These are phyloP conservation scores for Amanita thiersii DNA, from an alignment of 768 basidiomycete genomes.

Conservation along the genomic window DNA sequence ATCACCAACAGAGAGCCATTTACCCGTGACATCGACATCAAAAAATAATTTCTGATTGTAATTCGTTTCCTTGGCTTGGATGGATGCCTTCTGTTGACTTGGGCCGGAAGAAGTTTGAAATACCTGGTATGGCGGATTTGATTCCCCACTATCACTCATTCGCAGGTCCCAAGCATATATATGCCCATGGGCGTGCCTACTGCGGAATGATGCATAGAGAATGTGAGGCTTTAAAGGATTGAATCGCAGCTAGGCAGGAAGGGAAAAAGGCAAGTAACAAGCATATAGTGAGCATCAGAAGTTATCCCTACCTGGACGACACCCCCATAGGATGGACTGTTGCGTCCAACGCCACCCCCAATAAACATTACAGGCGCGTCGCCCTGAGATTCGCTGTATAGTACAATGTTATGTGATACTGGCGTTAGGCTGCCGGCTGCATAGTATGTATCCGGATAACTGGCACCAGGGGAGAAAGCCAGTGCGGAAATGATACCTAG, in stretches of 20 bases:
- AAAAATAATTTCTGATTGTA: slow-evolving; percentile 61
- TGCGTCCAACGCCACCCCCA: not conserved
- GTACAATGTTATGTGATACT: slow-evolving; percentile 46
- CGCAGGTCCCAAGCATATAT: slow-evolving; percentile 81
- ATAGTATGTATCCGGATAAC: slow-evolving; percentile 45
- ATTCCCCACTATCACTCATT: slow-evolving; percentile 30
- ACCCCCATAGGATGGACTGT: slow-evolving; percentile 25
- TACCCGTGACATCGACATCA: slow-evolving; percentile 64
- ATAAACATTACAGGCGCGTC: slow-evolving; percentile 46
- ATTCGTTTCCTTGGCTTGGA: not conserved
- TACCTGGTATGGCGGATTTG: slow-evolving; percentile 26
- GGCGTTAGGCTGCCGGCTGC: slow-evolving; percentile 74
- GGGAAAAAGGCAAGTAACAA: not conserved
- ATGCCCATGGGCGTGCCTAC: slow-evolving; percentile 25
- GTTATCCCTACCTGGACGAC: slow-evolving; percentile 45
- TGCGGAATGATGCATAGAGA: slow-evolving; percentile 74
- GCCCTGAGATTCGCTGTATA: slow-evolving; percentile 56
- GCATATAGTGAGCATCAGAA: not conserved
- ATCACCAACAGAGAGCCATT: slow-evolving; percentile 57
- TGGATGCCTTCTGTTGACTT: slow-evolving; percentile 29
- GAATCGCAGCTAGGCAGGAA: slow-evolving; percentile 53
- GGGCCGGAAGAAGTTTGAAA: slow-evolving; percentile 29
- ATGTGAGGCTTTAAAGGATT: slow-evolving; percentile 65
- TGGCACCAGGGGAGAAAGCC: slow-evolving; percentile 61
- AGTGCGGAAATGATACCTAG: slow-evolving; percentile 82